These are phyloP conservation scores for Xylariaceae sp. DNA, from an alignment of 2,329 filamentous ascomycete species.

Conservation along the genomic window DNA sequence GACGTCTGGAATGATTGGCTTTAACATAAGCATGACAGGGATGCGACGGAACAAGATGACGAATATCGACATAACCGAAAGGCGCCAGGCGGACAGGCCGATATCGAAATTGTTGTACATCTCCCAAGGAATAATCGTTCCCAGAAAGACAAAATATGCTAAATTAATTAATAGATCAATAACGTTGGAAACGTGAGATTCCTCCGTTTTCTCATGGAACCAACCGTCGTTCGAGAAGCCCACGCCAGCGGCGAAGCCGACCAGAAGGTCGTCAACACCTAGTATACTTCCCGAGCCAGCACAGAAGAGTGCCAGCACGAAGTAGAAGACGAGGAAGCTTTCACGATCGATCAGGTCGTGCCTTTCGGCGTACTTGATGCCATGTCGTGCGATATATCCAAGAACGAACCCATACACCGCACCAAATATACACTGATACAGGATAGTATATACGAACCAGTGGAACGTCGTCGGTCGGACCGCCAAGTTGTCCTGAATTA, in stretches of 20 bases:
- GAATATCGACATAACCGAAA: slow-evolving; percentile 89
- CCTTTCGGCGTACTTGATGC: slow-evolving; percentile 82
- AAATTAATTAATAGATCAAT: slow-evolving; percentile 96
- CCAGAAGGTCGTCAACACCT: slow-evolving; percentile 86
- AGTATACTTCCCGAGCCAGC: slow-evolving; percentile 88
- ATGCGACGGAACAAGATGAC: slow-evolving; percentile 95
- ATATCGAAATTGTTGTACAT: slow-evolving; percentile 73
- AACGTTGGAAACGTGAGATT: slow-evolving; percentile 98
- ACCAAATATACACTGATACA: slow-evolving; percentile 95
- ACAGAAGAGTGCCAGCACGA: slow-evolving; percentile 91
- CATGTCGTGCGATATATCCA: slow-evolving; percentile 84
- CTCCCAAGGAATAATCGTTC: slow-evolving; percentile 94
- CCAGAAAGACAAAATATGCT: slow-evolving; percentile 96
- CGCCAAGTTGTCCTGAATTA: slow-evolving; percentile 73
- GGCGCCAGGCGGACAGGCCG: slow-evolving; percentile 77
- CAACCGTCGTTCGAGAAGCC: slow-evolving; percentile 99
- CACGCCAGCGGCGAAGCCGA: slow-evolving; percentile 93
- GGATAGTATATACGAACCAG: slow-evolving; percentile 82
- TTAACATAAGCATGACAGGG: slow-evolving; percentile 85
- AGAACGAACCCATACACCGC: slow-evolving; percentile 81
- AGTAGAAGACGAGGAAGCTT: slow-evolving; percentile 98
- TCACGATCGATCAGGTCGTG: slow-evolving; percentile 87
- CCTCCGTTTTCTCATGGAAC: slow-evolving; percentile 97
- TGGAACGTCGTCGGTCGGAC: slow-evolving; percentile 67
- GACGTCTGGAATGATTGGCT: slow-evolving; percentile 90